Evolutionary conservation across 192 early-diverging fungal genomes (phyloP).

Genomic region (Lobosporangium transversale): DNA sequence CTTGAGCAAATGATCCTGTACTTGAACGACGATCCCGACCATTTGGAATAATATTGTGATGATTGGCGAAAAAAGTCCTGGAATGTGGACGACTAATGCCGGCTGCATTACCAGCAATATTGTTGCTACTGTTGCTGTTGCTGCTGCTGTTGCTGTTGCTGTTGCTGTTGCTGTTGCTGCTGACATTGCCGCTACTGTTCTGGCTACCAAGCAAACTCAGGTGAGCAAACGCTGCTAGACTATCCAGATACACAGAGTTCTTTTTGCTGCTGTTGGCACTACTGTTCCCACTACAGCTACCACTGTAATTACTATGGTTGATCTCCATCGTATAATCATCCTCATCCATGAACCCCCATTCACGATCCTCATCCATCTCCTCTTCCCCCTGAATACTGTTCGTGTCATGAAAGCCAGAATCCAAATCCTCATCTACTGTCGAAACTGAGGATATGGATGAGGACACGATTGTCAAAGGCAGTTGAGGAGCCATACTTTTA

Average conservation of each 20-base stretch:
- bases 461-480: too few species aligned
- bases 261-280: not conserved
- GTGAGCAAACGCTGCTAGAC: conserved; percentile 2
- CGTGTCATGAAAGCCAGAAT: conserved; percentile 33
- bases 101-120: not conserved
- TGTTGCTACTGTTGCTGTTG: not conserved
- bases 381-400: conserved; percentile 11
- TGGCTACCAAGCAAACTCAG: not conserved
- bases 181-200: not conserved
- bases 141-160: not conserved
- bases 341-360: conserved; percentile 42
- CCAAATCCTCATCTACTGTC: conserved; percentile 39
- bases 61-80: too few species aligned
- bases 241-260: conserved; percentile 4
- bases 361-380: conserved; percentile 48
- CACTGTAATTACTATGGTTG: not conserved
- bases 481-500: too few species aligned
- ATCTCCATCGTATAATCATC: conserved; percentile 12
- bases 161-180: not conserved
- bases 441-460: too few species aligned
- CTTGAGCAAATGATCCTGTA: conserved; percentile 39
- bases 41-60: not conserved
- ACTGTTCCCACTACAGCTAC: not conserved
- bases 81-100: too few species aligned
- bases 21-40: conserved; percentile 36